A percentile compares a stretch with the other conserved stretches of the same genome.
Evolutionary conservation across 139 green algal species (phyloP).

Genomic region (Chlorella sp.): DNA sequence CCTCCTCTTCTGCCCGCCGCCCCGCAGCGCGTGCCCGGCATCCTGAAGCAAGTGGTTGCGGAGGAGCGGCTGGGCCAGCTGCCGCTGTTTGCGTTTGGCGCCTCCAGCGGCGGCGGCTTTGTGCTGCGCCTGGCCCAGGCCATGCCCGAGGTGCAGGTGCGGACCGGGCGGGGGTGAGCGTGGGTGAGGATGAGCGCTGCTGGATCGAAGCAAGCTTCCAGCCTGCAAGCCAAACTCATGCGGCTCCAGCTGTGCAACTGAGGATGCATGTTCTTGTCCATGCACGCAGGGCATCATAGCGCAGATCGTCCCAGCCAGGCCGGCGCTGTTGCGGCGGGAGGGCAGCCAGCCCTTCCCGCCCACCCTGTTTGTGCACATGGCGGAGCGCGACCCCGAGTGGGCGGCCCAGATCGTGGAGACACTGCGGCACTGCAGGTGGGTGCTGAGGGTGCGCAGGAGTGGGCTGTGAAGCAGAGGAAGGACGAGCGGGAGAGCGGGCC

Average conservation of each 20-base stretch:
- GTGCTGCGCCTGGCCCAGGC: constrained; percentile 54
- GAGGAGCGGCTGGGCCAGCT: constrained; percentile 50
- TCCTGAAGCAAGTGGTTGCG: constrained; percentile 10
- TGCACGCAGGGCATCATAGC: constrained; percentile 46
- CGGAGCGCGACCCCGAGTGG: constrained; percentile 47
- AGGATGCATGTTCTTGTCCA: background rate
- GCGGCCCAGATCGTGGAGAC: constrained; percentile 33
- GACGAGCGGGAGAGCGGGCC: too few species aligned
- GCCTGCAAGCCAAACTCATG: background rate
- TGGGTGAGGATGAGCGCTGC: background rate
- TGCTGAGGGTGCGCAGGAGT: background rate
- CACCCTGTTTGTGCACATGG: constrained; percentile 72
- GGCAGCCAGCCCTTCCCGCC: constrained; percentile 51
- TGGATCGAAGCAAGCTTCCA: background rate
- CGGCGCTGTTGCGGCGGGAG: constrained; percentile 6
- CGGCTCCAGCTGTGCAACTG: background rate
- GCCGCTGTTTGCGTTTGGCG: constrained; percentile 68
- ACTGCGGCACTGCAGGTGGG: constrained; percentile 16
- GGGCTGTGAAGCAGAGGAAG: background rate
- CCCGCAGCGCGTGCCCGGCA: constrained; percentile 25
- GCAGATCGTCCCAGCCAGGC: constrained; percentile 57
- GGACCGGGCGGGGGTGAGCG: background rate
- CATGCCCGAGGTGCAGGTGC: constrained; percentile 13
- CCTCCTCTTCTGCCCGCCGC: too few species aligned
- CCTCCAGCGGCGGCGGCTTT: constrained; percentile 63